Evolutionary conservation across 2,329 filamentous ascomycete species (phyloP), one percentile per base, ranked within the genome.

Genomic region (Ophiostoma ulmi): DNA sequence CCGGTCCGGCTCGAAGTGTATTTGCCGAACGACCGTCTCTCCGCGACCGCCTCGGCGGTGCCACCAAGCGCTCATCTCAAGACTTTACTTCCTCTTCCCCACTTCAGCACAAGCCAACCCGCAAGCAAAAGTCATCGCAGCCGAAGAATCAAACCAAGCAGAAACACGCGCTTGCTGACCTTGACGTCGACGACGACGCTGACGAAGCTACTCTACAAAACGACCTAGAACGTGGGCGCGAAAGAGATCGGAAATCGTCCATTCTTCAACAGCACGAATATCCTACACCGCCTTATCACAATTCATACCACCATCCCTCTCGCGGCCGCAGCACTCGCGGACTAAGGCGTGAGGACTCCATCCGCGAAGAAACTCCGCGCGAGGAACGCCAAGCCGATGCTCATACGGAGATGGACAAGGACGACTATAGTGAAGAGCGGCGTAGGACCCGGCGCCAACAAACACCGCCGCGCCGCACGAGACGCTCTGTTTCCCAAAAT

Each of bases 401-500:
- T 5, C 41, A 73, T 44, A 41, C 68, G n/a, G 71, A 71, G 7
- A 69, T 72, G 61, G 70, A 71, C 36, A 20, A 68, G 13, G 65
- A 70, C 22, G 65, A 69, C 14, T 38, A 58, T 13, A 69, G 73
- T 7, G 72, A 73, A 2, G 70, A 69, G 7, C 70, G 70, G 65
- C 63, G 70, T 35, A 70, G 69, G 11, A 64, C 22, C 22, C 74
- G 73, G 0, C 52, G 41, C 35, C 44, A 67, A 7, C 69, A 52
- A 13, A 74, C 74, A 1, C 71, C 70, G 35, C 71, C 74, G 10
- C 58, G 66, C 31, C 74, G 73, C 68, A 70, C 70, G 48, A 71
- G 73, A 36, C 75, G 75, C 20, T 78, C 78, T 1, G 72, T 68
- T 2, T 76, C 77, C 11, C 74, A 75, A 7, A 73, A 75, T 67